Evolutionary conservation across 2,329 filamentous ascomycete genomes (phyloP).

Genomic region (Fusarium sp.): DNA sequence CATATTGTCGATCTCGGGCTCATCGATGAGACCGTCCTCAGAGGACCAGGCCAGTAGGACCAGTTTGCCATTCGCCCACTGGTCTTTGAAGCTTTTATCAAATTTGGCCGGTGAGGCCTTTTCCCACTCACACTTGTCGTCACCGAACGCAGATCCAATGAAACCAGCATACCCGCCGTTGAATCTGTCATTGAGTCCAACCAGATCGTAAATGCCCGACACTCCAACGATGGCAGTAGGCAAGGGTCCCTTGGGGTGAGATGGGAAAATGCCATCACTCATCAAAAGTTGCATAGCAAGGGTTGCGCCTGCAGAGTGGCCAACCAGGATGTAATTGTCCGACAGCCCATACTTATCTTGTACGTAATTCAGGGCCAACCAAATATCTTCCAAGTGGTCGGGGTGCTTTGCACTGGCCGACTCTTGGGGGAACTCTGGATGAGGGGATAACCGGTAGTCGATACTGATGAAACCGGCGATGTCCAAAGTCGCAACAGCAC

Average conservation of each 20-base stretch:
- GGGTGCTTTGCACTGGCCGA: constrained; percentile 63
- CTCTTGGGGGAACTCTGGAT: constrained; percentile 58
- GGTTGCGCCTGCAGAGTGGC: constrained; percentile 73
- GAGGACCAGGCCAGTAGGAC: constrained; percentile 59
- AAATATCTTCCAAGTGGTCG: constrained; percentile 68
- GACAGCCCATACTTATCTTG: constrained; percentile 58
- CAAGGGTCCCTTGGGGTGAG: constrained; percentile 48
- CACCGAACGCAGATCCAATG: constrained; percentile 70
- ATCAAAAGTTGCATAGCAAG: constrained; percentile 71
- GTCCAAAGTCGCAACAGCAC: constrained; percentile 43
- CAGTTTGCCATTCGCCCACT: constrained; percentile 52
- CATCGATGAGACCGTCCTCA: constrained; percentile 64
- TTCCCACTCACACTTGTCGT: constrained; percentile 62
- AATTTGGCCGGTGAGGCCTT: constrained; percentile 65
- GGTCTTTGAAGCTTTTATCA: constrained; percentile 55
- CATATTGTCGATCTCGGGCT: constrained; percentile 70
- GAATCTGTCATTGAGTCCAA: constrained; percentile 61
- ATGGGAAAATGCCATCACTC: constrained; percentile 51
- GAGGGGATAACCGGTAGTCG: constrained; percentile 70
- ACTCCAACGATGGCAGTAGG: constrained; percentile 69
- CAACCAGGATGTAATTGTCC: constrained; percentile 67
- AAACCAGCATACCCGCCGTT: constrained; percentile 66
- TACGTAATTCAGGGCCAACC: constrained; percentile 62
- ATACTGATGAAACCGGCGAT: constrained; percentile 73
- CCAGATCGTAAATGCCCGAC: constrained; percentile 75